Evolutionary conservation across 192 early-diverging fungal species (phyloP), one percentile per base, ranked within the genome.

Genomic region (Linnemannia elongata): DNA sequence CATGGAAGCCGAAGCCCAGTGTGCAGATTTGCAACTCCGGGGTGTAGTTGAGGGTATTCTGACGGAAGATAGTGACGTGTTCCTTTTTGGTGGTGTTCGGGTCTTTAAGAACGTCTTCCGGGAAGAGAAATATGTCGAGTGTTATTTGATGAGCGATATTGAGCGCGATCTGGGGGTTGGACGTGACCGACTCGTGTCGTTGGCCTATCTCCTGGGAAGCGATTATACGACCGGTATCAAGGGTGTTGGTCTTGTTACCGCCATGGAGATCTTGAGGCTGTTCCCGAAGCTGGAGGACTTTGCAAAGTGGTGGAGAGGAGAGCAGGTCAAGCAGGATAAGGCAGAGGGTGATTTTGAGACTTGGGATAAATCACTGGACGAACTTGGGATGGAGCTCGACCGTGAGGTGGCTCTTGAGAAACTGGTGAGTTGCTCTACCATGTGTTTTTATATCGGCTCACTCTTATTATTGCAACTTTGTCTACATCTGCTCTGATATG

Each of bases 1-100:
- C 0, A 96, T 96, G 95, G 99, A 99, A 90, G 99, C 99, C 7
- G 99, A 99, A 85, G 96, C 97, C 9, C 98, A 99, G 89, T 99
- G 99, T 76, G 99, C 99, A 6, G 82, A 91, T 45, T 84, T 96
- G 44, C 80, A 92, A 8, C 42, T 88, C 3, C 81, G 88, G 4
- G 79, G 84, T 5, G 89, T 98, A 27, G 97, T 98, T 0, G 97
- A 99, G 78, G 99, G 97, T 0, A 97, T 99, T 72, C 92, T 99
- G 49, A 99, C 98, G 0, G 99, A 99, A 81, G 99, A 99, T 76
- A 97, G 96, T 22, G 99, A 99, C 83, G 97, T 98, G 9, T 99
- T 99, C 83, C 88, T 99, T 41, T 99, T 99, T 93, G 97, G 98
- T 15, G 92, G 91, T 3, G 69, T 86, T 8, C 89, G 92, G 4